Evolutionary conservation across 2,329 filamentous ascomycete species (phyloP).

Genomic region (Nothophaeocryptopus gaeumannii): DNA sequence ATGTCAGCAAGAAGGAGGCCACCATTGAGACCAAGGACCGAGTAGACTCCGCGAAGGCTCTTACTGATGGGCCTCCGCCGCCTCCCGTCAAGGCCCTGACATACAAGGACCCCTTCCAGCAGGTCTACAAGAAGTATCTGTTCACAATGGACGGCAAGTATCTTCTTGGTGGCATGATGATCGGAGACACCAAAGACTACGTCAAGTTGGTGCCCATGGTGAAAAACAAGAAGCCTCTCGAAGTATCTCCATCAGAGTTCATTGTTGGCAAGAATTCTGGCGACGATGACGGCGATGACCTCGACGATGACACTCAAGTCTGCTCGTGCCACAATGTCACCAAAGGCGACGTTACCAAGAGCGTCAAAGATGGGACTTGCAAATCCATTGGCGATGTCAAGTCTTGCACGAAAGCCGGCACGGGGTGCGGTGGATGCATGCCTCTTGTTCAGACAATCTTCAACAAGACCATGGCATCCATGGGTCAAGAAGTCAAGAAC

Average conservation of each 20-base stretch:
- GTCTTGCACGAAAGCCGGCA: conserved; percentile 86
- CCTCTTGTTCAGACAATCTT: conserved; percentile 86
- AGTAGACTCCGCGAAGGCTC: conserved; percentile 43
- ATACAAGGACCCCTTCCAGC: conserved; percentile 83
- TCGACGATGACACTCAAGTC: conserved; percentile 81
- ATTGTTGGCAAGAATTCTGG: conserved; percentile 76
- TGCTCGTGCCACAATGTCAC: conserved; percentile 92
- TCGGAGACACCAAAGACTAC: conserved; percentile 87
- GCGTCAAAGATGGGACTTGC: conserved; percentile 74
- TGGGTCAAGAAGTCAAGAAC: conserved; percentile 86
- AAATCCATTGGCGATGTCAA: conserved; percentile 81
- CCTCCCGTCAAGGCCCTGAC: conserved; percentile 75
- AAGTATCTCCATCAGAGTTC: conserved; percentile 74
- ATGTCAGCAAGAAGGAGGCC: conserved; percentile 45
- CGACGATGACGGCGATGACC: conserved; percentile 74
- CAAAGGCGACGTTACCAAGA: conserved; percentile 73
- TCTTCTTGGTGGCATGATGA: conserved; percentile 94
- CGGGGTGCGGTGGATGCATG: conserved; percentile 86
- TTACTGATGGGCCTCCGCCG: conserved; percentile 55
- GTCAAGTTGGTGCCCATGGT: conserved; percentile 85
- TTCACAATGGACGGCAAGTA: conserved; percentile 90
- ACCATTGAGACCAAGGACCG: conserved; percentile 40
- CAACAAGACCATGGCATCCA: conserved; percentile 79
- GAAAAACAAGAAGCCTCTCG: conserved; percentile 75
- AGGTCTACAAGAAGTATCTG: conserved; percentile 90